Evolutionary conservation across 2,329 filamentous ascomycete genomes (phyloP), one percentile per base, ranked within the genome.

Genomic region (Aspergillus tamarii): DNA sequence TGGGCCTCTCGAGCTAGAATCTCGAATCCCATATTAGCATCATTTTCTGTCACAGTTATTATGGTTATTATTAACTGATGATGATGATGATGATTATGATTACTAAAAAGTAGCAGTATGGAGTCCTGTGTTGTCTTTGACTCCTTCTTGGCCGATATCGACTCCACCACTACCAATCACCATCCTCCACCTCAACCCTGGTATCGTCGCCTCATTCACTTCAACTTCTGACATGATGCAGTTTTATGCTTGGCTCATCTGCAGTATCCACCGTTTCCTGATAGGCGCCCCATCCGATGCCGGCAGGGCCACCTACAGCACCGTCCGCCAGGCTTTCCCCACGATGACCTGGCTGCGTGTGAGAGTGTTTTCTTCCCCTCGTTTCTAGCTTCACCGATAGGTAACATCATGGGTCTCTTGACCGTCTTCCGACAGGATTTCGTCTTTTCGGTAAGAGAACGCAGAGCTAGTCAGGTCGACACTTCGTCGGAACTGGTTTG

Each of bases 321-420:
- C 62, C 62, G 61, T 65, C 64, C 64, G 50, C 62, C 62, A 62
- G 67, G 60, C 63, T 63, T 41, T 64, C 70, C 67, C 69, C 69
- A 67, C 69, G 67, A 67, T 70, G 69, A 70, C 69, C 66, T 71
- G 69, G 68, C 69, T 55, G 60, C 64, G 57, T 59, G 52, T 56
- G 52, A 32, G 56, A 61, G 61, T 58, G 55, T 61, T 66, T 53
- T 28, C 28, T 41, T 52, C 58, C 64, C 61, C 64, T 60, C 66
- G 59, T 46, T 66, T 58, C 61, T 65, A 63, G 66, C 68, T 66
- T 69, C 66, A 69, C 69, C 66, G 66, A 69, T 67, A 64, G 60
- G 52, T 64, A 67, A 53, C 58, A 60, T 52, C 65, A 32, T 52
- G 48, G 48, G 28, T 52, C 48, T 52, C 48, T 52, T 34, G 48